Percentiles rank a stretch among this genome's conserved stretches.
Conservation (phyloP, 2,329 filamentous ascomycete species). For the Fusarium aywerte region DNA sequence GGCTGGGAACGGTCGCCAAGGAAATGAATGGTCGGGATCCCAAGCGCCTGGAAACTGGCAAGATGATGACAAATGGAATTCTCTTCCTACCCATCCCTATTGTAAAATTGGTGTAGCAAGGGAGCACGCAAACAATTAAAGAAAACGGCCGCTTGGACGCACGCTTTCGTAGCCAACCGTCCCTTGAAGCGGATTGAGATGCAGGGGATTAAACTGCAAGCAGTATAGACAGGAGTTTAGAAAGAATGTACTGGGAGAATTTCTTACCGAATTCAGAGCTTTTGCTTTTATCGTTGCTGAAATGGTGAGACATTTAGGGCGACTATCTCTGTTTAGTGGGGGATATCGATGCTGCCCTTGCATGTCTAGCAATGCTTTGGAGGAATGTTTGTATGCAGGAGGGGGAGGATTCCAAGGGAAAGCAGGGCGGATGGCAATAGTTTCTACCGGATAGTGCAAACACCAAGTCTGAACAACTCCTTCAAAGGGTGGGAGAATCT, state of each 20-base stretch:
- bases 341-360: slow-evolving; percentile 20
- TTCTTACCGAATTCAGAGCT: not conserved
- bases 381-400: slow-evolving; percentile 31
- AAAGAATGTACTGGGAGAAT: slow-evolving; percentile 4
- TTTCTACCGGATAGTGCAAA: not conserved
- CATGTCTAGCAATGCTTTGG: slow-evolving; percentile 7
- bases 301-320: slow-evolving; percentile 23
- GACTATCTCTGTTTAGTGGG: slow-evolving; percentile 2
- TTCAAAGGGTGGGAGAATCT: not conserved
- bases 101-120: not conserved
- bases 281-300: slow-evolving; percentile 1
- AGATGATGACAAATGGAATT: not conserved
- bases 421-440: not conserved
- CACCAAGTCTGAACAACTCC: not conserved
- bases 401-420: not conserved
- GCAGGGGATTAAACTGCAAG: slow-evolving; percentile 6
- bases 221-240: not conserved
- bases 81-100: not conserved
- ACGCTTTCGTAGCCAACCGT: not conserved
- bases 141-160: not conserved
- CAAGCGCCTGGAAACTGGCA: not conserved
- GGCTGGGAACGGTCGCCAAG: not conserved
- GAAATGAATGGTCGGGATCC: not conserved
- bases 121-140: not conserved
- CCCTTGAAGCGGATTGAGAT: not conserved